These are phyloP conservation scores for Rubus idaeus DNA, from an alignment of 306 rosid genomes.

Conservation along the genomic window DNA sequence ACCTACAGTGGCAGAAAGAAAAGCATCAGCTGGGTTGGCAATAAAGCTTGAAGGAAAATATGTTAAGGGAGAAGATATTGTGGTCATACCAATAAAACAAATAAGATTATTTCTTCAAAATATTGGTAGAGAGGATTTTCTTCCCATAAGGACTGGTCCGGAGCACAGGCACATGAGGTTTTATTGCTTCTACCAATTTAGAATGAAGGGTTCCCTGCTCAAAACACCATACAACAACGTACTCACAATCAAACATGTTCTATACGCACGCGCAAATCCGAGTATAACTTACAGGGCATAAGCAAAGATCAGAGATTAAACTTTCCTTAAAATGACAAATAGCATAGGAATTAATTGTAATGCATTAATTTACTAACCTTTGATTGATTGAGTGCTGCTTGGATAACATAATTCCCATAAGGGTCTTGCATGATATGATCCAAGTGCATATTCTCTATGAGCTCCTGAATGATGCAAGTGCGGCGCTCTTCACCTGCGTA, in stretches of 20 bases:
- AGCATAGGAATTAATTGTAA: not conserved
- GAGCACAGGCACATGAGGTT: conserved; percentile 38
- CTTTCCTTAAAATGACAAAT: conserved; percentile 2
- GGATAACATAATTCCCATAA: conserved; percentile 53
- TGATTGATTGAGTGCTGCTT: conserved; percentile 42
- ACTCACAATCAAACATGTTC: not conserved
- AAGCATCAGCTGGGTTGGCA: not conserved
- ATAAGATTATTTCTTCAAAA: conserved; percentile 35
- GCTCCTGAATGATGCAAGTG: conserved; percentile 32
- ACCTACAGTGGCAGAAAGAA: conserved; percentile 19
- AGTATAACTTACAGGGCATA: not conserved
- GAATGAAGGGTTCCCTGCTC: conserved; percentile 42
- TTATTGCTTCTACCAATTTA: conserved; percentile 47
- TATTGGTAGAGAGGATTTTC: conserved; percentile 41
- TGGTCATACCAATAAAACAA: conserved; percentile 8
- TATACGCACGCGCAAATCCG: not conserved
- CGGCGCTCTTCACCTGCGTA: conserved; percentile 27
- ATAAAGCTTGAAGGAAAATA: not conserved
- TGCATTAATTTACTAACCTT: conserved; percentile 33
- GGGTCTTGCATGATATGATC: conserved; percentile 61
- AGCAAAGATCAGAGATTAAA: not conserved
- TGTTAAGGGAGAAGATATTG: conserved; percentile 4
- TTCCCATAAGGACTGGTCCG: conserved; percentile 54
- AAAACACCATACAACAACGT: not conserved
- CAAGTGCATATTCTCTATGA: conserved; percentile 33